Conservation (phyloP, 2,329 filamentous ascomycete species). For the Paraphaeosphaeria sporulosa region DNA sequence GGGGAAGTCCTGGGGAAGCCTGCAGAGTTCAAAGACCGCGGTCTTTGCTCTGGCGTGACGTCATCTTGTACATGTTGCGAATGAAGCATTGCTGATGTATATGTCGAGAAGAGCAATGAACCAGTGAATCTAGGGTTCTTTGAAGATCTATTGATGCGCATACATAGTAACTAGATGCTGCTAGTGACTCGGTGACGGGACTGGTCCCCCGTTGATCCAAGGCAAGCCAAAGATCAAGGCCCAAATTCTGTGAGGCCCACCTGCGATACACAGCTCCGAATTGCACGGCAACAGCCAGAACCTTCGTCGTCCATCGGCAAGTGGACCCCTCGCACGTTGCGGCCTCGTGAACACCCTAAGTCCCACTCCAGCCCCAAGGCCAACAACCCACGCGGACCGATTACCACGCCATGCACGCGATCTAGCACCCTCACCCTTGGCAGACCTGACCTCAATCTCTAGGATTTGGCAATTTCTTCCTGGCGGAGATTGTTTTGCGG, state of each 20-base stretch:
- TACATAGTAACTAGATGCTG: background rate
- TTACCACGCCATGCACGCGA: background rate
- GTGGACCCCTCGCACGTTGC: background rate
- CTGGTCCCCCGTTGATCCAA: background rate
- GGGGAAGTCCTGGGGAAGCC: background rate
- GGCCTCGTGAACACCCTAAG: background rate
- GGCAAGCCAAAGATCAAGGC: background rate
- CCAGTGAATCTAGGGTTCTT: background rate
- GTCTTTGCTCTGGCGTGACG: slow-evolving; percentile 3
- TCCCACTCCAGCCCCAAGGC: background rate
- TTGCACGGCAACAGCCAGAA: background rate
- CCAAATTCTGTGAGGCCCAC: background rate
- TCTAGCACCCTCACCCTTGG: slow-evolving; percentile 2
- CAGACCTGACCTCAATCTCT: background rate
- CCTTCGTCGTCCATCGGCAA: background rate
- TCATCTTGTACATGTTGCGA: background rate
- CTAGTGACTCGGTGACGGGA: background rate
- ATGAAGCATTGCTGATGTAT: background rate
- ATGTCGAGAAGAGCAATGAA: background rate
- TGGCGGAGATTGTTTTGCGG: background rate
- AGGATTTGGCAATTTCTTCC: slow-evolving; percentile 1
- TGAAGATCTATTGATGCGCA: background rate
- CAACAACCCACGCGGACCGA: slow-evolving; percentile 1
- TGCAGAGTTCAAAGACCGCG: slow-evolving; percentile 3
- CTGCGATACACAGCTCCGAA: background rate